These are phyloP conservation scores for Rhizoclosmatium globosum DNA, from an alignment of 192 early-diverging fungal species.

Conservation along the genomic window DNA sequence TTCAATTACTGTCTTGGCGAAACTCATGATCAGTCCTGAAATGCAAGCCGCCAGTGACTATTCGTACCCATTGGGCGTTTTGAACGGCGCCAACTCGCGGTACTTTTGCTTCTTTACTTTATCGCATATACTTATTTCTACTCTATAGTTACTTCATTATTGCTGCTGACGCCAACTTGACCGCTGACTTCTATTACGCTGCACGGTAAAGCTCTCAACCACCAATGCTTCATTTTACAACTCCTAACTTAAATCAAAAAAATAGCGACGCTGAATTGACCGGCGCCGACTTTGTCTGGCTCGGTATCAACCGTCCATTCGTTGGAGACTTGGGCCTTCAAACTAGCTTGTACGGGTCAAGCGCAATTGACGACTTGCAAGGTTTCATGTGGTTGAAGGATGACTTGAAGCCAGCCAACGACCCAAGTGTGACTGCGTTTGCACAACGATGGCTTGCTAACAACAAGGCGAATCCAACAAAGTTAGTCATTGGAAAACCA, in stretches of 20 bases:
- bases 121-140: neutral
- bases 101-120: neutral
- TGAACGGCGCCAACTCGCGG: slow-evolving; percentile 20
- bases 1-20: slow-evolving; percentile 28
- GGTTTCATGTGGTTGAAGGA: slow-evolving; percentile 26
- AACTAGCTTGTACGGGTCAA: slow-evolving; percentile 19
- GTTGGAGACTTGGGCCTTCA: slow-evolving; percentile 18
- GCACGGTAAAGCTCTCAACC: neutral
- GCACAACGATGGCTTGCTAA: neutral
- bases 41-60: slow-evolving; percentile 24
- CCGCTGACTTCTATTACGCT: slow-evolving; percentile 21
- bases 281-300: slow-evolving; percentile 35
- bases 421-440: slow-evolving; percentile 7
- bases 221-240: neutral
- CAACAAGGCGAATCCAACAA: slow-evolving; percentile 6
- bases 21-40: slow-evolving; percentile 31
- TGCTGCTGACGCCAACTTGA: slow-evolving; percentile 26
- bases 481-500: neutral
- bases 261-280: slow-evolving; percentile 22
- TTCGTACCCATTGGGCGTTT: slow-evolving; percentile 28
- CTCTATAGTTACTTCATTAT: slow-evolving; percentile 27
- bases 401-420: neutral
- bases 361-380: slow-evolving; percentile 32
- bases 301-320: slow-evolving; percentile 28
- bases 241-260: neutral